Base-by-base conservation (phyloP, 768 basidiomycete genomes). In the Russula virescens region DNA sequence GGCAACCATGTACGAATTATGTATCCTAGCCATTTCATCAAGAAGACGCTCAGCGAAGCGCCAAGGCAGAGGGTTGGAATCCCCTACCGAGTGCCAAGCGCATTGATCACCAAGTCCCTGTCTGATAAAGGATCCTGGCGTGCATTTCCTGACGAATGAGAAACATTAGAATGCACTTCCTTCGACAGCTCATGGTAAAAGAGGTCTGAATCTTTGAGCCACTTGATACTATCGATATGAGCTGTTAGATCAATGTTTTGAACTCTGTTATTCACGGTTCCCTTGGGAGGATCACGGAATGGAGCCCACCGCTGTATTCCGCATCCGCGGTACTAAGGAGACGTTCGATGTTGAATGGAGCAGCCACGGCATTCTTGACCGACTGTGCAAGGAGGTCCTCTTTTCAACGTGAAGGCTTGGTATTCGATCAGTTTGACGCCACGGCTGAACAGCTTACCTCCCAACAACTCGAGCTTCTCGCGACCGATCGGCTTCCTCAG, bases 1-100 rank as follows among this genome's bases (percentile, higher is more conserved):
- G n/a, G 90, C 87, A 38, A 92, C 78, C 81, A 88, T 83, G 72
- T 90, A 91, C 9, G 83, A 73, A 70, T 93, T 94, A 73, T 94
- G 91, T 58, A 93, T 79, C 72, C 91, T 93, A 46, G 26, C 65
- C 43, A 58, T 58, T 60, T 45, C 14, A 21, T 53, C 9, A 25
- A 38, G 23, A 18, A 11, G 3, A 34, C 1, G 28, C 38, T 63
- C 67, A 62, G 57, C 60, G 9, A 28, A 34, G 66, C 40, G 40
- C 35, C 31, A 19, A 63, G 16, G 50, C 38, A 42, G 49, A 51
- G 14, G 54, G 21, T 26, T 35, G 35, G 9, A 55, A 40, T 23
- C 31, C 54, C 66, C 18, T 58, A 70, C 70, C 69, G 66, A 48
- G 66, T 67, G 26, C 68, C 50, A 31, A 70, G 60, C 38, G 59